Evolutionary conservation across 73 alveolate species (phyloP).

Genomic region (Paramecium caudatum): DNA sequence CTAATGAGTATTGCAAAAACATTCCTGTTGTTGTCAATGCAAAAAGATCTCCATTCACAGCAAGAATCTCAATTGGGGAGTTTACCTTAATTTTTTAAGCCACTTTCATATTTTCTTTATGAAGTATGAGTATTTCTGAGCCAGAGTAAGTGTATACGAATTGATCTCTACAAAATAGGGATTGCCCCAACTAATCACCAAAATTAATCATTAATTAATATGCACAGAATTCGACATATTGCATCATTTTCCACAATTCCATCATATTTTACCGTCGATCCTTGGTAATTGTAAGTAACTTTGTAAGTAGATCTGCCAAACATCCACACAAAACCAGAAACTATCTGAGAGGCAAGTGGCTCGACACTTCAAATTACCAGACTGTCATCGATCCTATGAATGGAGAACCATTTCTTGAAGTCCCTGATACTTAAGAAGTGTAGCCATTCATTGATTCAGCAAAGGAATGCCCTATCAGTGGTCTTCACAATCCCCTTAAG

Average conservation of each 20-base stretch:
- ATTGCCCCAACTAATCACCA: conserved; percentile 41
- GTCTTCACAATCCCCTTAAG: conserved; percentile 89
- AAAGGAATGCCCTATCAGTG: conserved; percentile 77
- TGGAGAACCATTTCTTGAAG: conserved; percentile 77
- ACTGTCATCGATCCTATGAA: conserved; percentile 81
- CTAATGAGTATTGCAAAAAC: not conserved
- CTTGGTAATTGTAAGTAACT: conserved; percentile 11
- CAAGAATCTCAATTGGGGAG: not conserved
- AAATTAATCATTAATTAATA: not conserved
- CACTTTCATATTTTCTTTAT: conserved; percentile 6
- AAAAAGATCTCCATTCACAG: conserved; percentile 4
- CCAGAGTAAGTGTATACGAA: conserved; percentile 16
- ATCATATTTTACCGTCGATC: conserved; percentile 1
- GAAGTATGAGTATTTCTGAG: not conserved
- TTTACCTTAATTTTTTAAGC: not conserved
- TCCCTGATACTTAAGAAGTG: conserved; percentile 75
- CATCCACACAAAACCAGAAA: conserved; percentile 75
- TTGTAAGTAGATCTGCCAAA: conserved; percentile 23
- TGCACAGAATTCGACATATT: conserved; percentile 11
- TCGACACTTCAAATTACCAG: conserved; percentile 65
- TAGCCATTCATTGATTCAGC: conserved; percentile 73
- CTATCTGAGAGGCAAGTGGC: conserved; percentile 85
- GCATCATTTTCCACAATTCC: conserved; percentile 55
- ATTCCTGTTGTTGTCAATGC: not conserved
- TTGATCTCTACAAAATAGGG: not conserved